phyloP scores from a whole-genome alignment of 2,329 filamentous ascomycete species.

The Drechslera avenae region DNA sequence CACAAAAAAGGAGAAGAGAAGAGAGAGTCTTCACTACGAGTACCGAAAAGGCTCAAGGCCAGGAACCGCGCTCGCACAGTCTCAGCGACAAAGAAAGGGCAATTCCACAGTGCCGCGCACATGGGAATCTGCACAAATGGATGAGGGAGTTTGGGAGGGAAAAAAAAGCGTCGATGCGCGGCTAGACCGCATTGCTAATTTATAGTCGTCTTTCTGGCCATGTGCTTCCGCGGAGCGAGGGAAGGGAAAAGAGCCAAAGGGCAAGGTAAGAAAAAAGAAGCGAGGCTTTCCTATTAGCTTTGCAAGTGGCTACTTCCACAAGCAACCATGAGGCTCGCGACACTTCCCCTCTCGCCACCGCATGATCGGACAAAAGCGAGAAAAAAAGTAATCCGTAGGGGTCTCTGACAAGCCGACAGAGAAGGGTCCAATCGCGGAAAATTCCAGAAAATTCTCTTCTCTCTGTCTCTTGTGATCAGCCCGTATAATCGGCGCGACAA shows the following conservation, averaged over 20 bases:
- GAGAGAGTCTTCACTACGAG: not conserved
- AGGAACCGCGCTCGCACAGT: too few species aligned
- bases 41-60: not conserved
- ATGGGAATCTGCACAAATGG: constrained; percentile 13
- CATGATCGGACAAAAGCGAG: not conserved
- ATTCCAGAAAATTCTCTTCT: not conserved
- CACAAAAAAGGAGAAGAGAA: too few species aligned
- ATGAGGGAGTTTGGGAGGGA: constrained; percentile 7
- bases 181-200: constrained; percentile 18
- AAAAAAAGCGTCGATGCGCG: constrained; percentile 7
- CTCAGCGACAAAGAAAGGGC: not conserved
- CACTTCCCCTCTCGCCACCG: constrained; percentile 3
- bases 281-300: not conserved
- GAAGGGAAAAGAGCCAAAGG: not conserved
- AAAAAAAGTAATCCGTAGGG: not conserved
- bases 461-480: not conserved
- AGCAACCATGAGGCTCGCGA: not conserved
- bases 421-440: not conserved
- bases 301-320: not conserved
- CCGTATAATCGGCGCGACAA: too few species aligned
- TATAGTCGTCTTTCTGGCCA: constrained; percentile 3
- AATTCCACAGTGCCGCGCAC: constrained; percentile 9
- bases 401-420: too few species aligned
- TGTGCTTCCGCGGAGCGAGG: constrained; percentile 7
- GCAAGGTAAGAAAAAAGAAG: not conserved